These are phyloP conservation scores for Ophiocordyceps camponoti-leonardi DNA, from an alignment of 2,329 filamentous ascomycete species.

Conservation along the genomic window DNA sequence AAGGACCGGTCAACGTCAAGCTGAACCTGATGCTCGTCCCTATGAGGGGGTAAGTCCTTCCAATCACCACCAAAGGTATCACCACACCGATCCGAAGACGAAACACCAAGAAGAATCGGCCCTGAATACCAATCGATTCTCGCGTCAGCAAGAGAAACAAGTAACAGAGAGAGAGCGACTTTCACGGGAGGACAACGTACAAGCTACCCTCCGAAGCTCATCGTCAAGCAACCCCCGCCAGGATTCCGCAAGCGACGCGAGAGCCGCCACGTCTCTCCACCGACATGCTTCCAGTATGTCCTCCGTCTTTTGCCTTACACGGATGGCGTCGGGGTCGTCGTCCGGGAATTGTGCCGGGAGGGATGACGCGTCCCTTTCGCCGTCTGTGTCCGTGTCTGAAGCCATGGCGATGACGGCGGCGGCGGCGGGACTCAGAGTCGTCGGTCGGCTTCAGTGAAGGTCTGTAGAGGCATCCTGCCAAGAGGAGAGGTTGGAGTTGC, in stretches of 20 bases:
- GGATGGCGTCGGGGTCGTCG: neutral
- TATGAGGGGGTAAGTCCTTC: constrained; percentile 53
- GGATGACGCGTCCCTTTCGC: constrained; percentile 1
- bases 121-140: constrained; percentile 29
- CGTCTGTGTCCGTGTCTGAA: too few relatives aligned
- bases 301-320: constrained; percentile 16
- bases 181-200: too few relatives aligned
- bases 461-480: too few relatives aligned
- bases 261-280: constrained; percentile 33
- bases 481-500: too few relatives aligned
- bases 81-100: neutral
- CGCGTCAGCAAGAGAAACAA: too few relatives aligned
- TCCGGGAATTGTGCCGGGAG: neutral
- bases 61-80: constrained; percentile 21
- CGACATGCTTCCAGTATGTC: constrained; percentile 39
- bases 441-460: too few relatives aligned
- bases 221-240: constrained; percentile 52
- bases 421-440: too few relatives aligned
- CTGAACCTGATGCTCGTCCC: constrained; percentile 78
- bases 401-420: too few relatives aligned
- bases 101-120: constrained; percentile 40
- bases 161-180: too few relatives aligned
- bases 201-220: constrained; percentile 53
- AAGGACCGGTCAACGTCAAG: constrained; percentile 94
- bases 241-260: constrained; percentile 42